A percentile compares a stretch with the other conserved stretches of the same genome.
phyloP scores from a whole-genome alignment of 2,329 filamentous ascomycete genomes.

The Aspergillus candidus region DNA sequence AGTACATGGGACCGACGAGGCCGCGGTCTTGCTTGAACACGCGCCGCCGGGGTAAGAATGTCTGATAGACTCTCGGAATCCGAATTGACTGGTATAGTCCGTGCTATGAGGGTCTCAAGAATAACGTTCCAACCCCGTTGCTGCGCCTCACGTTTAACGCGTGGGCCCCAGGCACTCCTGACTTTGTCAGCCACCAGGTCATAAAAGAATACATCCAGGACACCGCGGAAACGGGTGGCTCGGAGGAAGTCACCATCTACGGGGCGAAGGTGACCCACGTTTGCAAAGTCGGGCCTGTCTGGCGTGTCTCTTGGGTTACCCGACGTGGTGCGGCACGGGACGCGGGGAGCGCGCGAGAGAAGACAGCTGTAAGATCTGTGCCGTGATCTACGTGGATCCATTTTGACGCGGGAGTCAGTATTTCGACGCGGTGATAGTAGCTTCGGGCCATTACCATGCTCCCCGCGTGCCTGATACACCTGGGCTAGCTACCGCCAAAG shows the following conservation, averaged over 20 bases:
- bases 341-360: constrained; percentile 1
- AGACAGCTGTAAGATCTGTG: constrained; percentile 5
- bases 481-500: constrained; percentile 44
- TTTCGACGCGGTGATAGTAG: constrained; percentile 50
- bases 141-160: constrained; percentile 45
- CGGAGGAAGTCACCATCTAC: constrained; percentile 48
- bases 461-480: constrained; percentile 45
- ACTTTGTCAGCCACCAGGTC: constrained; percentile 52
- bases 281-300: constrained; percentile 43
- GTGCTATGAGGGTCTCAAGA: constrained; percentile 48
- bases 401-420: constrained; percentile 6
- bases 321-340: constrained; percentile 23
- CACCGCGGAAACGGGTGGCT: constrained; percentile 47
- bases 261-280: constrained; percentile 55
- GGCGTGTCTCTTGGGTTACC: constrained; percentile 48
- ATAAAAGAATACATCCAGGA: constrained; percentile 57
- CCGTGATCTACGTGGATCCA: background rate
- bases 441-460: constrained; percentile 51
- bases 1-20: background rate
- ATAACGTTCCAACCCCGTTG: constrained; percentile 49
- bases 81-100: constrained; percentile 31
- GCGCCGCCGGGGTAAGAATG: constrained; percentile 46
- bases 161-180: constrained; percentile 56
- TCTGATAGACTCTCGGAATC: too few species aligned
- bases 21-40: constrained; percentile 24